Percentiles rank a stretch among this genome's conserved stretches.
Evolutionary conservation across 257 asterid genomes (phyloP).

Genomic region (Solanum raphanifolium): DNA sequence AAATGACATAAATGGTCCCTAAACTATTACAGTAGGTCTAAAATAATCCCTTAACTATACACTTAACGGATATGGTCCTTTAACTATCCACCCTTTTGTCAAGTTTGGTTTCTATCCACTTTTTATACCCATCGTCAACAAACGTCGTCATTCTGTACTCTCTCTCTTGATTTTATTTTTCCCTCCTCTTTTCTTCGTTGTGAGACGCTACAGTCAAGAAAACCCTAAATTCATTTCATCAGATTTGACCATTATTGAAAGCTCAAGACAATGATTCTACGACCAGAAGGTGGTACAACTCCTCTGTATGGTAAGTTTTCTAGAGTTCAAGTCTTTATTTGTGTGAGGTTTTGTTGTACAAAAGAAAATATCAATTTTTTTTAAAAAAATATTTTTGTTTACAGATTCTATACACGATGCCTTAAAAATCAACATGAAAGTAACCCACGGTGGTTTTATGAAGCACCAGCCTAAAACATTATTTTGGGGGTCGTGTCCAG

Average conservation of each 20-base stretch:
- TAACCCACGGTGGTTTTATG: neutral
- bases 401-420: neutral
- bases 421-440: neutral
- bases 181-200: neutral
- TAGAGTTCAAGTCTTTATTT: neutral
- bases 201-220: too few relatives aligned
- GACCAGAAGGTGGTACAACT: neutral
- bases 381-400: neutral
- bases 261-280: neutral
- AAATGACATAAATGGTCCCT: too few relatives aligned
- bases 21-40: neutral
- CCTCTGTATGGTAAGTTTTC: neutral
- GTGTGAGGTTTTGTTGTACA: neutral
- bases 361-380: too few relatives aligned
- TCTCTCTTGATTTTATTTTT: neutral
- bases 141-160: neutral
- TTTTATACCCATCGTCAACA: too few relatives aligned
- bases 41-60: neutral
- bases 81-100: neutral
- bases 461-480: neutral
- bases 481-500: neutral
- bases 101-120: neutral
- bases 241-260: neutral
- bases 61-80: neutral
- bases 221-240: too few relatives aligned